Evolutionary conservation across 345 rosid species (phyloP), one percentile per base, ranked within the genome.

Genomic region (Diplotaxis tenuifolia): DNA sequence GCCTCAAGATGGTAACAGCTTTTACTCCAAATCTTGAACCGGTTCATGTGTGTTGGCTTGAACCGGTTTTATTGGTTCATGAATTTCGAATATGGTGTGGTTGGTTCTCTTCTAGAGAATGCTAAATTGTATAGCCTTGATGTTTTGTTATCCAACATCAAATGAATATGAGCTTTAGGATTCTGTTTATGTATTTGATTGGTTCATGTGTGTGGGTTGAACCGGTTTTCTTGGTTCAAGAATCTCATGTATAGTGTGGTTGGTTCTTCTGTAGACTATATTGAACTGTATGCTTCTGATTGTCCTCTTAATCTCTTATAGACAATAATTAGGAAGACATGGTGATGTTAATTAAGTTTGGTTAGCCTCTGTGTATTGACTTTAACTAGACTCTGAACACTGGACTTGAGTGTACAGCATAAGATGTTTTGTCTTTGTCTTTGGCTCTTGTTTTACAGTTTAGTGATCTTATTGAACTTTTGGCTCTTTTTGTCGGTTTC

Each of bases 1-100:
- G 86, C 79, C 96, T 65, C 96, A 88, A 82, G 96, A 91, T 75
- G 97, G 98, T 94, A 84, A 65, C 12, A n/a, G 0, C 22, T 58
- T 42, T 18, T 38, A 25, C 9, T 76, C 71, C 71, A 66, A 40
- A 7, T 65, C 47, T 60, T 19, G 8, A 18, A 42, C 9, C 36
- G 19, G 19, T 18, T 19, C 22, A 22, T 3, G 8, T 0, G 29
- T 7, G 14, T 55, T 45, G 49, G 59, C 66, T 27, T 42, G 18
- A 42, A 42, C 50, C 50, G 50, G 50, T 42, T 42, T 42, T n/a
- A 1, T 25, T n/a, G 15, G 50, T n/a, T 42, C 19, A 6, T 42
- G 50, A 42, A n/a, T 42, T 5, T 42, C 18, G 2, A 14, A 4
- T n/a, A 42, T 42, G 18, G 18, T 36, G 19, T 45, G 19, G 8